Base-by-base conservation (phyloP, 495 filamentous ascomycete species). In the Penicillium soppii region DNA sequence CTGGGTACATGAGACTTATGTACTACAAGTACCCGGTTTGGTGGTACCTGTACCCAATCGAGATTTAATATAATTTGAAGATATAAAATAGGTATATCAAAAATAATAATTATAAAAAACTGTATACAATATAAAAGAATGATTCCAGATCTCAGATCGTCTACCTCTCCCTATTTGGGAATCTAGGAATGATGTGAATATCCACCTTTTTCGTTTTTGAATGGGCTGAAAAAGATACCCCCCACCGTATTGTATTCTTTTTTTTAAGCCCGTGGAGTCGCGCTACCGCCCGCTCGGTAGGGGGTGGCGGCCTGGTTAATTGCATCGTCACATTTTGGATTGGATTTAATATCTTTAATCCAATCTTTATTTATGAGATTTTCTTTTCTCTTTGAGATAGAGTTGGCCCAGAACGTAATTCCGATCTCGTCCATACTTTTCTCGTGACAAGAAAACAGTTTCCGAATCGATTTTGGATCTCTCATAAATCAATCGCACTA, bases 271-370 rank as follows among this genome's bases (percentile, higher is more conserved):
- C 58, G 57, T 53, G 55, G 52, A 54, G 48, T 58, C 49, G 55
- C 62, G 57, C 61, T 69, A 62, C 61, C 61, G 50, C 56, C 56
- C 53, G 59, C 57, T 57, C 62, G 60, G 59, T 64, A 69, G 66
- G 68, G 68, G 68, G 68, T 69, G 68, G 66, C 66, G 66, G 58
- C 54, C 53, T 50, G 52, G 54, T 51, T 47, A 25, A 15, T 30
- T 46, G 44, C 44, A 47, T 37, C 44, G 43, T 55, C 44, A 47
- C 44, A 47, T 35, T 47, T 47, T 36, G 44, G 36, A 23, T 35
- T 47, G 20, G 36, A 36, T 36, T 23, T 23, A 33, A 30, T 45
- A 45, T 29, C 22, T 29, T 45, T 20, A 16, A 30, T 43, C 30
- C 20, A 13, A n/a, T 43, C 30, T 17, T 43, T 30, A 21, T 32